Base-by-base conservation (phyloP, 306 rosid genomes). In the Cucurbita maxima region DNA sequence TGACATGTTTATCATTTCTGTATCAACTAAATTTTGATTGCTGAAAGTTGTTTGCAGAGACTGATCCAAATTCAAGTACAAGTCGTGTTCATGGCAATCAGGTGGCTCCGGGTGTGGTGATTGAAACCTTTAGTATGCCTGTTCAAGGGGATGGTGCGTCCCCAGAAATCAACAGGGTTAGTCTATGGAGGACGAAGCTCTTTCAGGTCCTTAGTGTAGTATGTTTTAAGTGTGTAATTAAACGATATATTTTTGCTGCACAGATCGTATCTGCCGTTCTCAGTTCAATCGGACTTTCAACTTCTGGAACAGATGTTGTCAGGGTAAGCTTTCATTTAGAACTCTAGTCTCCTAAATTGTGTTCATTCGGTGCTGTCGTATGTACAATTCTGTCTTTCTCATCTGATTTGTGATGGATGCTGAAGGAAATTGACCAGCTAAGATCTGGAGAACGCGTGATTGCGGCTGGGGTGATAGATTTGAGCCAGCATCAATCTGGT, bases 201-300 rank as follows among this genome's bases (percentile, higher is more conserved):
- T 58, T 43, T 58, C 40, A 37, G 64, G 51, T 72, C 40, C 62
- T 72, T 53, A 6, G 10, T 48, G 58, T 50, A 54, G 40, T 53
- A 37, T 72, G 20, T 37, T 71, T 71, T 41, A 54, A 5, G 10
- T 73, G 20, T 60, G 38, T 73, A 72, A 69, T 57, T 48, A 15
- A 64, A 73, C 68, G 51, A 57, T 78, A 54, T 18, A 67, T 71
- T 76, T 76, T 76, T 16, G 19, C 77, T 51, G 11, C 54, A 71
- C 89, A 95, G 99, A 83, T 91, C 54, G 77, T 95, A 72, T 91
- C 96, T 67, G 91, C 97, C 54, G 88, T 95, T 83, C 89, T 95
- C 20, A 89, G 96, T 72, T 95, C 99, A 75, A 79, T 95, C 12
- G 96, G 96, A 79, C 78, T 91, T 80, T 78, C 91, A 78, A 85